These are phyloP conservation scores for Jacaranda copaia DNA, from an alignment of 257 asterid genomes.

Conservation along the genomic window DNA sequence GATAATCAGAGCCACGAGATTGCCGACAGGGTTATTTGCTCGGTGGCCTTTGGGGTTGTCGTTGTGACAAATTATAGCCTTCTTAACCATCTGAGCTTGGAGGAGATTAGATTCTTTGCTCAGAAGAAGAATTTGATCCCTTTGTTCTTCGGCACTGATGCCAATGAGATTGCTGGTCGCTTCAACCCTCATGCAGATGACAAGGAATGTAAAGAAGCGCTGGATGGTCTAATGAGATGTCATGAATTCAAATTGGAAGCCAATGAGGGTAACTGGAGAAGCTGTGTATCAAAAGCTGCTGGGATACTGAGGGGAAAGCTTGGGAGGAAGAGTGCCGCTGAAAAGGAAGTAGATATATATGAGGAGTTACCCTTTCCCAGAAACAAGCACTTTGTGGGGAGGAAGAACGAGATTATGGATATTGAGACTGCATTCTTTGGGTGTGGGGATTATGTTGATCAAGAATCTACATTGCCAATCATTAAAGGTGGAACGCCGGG, in stretches of 20 bases:
- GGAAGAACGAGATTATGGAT: constrained; percentile 72
- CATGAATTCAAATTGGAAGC: constrained; percentile 74
- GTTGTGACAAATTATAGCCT: constrained; percentile 66
- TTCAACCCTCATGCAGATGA: constrained; percentile 50
- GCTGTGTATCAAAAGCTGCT: constrained; percentile 64
- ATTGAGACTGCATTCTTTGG: constrained; percentile 77
- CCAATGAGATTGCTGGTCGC: constrained; percentile 46
- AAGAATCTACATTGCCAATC: constrained; percentile 42
- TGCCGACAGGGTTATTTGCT: constrained; percentile 87
- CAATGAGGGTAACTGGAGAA: constrained; percentile 74
- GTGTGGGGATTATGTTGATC: constrained; percentile 59
- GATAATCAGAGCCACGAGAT: constrained; percentile 88
- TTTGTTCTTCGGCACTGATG: constrained; percentile 69
- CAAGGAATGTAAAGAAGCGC: constrained; percentile 72
- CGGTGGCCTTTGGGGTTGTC: constrained; percentile 73
- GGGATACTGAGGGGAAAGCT: constrained; percentile 68
- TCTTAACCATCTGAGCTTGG: constrained; percentile 64
- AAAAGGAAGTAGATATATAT: constrained; percentile 49
- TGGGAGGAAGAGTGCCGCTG: constrained; percentile 79
- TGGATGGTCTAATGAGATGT: constrained; percentile 67
- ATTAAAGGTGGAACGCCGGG: constrained; percentile 48
- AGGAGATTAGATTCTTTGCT: constrained; percentile 81
- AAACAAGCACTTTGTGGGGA: constrained; percentile 68
- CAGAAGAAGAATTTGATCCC: constrained; percentile 92
- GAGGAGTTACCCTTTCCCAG: constrained; percentile 79